Base-by-base conservation (phyloP, 805 yeast species). In the Scheffersomyces lignosus region DNA sequence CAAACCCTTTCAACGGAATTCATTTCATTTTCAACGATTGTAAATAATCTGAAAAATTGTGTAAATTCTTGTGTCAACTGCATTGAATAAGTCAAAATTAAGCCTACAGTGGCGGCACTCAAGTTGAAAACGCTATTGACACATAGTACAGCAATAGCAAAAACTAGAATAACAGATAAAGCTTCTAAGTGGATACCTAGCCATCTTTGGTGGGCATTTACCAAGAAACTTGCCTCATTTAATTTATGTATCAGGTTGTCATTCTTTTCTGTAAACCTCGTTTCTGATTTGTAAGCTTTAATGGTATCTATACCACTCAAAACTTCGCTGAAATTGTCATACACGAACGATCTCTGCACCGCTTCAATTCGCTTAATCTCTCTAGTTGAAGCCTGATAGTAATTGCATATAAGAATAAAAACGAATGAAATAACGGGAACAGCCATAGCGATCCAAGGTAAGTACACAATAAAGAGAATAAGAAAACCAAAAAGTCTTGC, bases 281-380 rank as follows among this genome's bases (percentile, higher is more conserved):
- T 40, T 20, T 66, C 66, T 3, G 72, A 66, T 2, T 62, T 56
- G 56, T 76, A 86, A 2, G 85, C 75, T 53, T 81, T 74, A 51
- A 86, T 81, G 0, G 87, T 81, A 15, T 64, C 57, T 65, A 77
- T 63, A 14, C 95, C 95, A 46, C 71, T 73, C 45, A 86, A 64
- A 2, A 81, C 69, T 54, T 86, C 95, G 49, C 79, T 80, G 55
- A 85, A 83, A 47, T 81, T 78, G 49, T 81, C 73, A 64, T 80
- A 85, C 43, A 86, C 87, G 29, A 71, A 64, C 1, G 90, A 82
- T 51, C 93, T 71, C 41, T 79, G 78, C 10, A 80, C 61, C 9
- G 91, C 83, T 54, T 87, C 93, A 39, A 85, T 60, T 44, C 93
- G 75, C 58, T 86, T 87, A 41, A 85, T 66, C 52, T 87, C 95